Conservation (phyloP, 768 basidiomycete species). For the Crucibulum laeve region DNA sequence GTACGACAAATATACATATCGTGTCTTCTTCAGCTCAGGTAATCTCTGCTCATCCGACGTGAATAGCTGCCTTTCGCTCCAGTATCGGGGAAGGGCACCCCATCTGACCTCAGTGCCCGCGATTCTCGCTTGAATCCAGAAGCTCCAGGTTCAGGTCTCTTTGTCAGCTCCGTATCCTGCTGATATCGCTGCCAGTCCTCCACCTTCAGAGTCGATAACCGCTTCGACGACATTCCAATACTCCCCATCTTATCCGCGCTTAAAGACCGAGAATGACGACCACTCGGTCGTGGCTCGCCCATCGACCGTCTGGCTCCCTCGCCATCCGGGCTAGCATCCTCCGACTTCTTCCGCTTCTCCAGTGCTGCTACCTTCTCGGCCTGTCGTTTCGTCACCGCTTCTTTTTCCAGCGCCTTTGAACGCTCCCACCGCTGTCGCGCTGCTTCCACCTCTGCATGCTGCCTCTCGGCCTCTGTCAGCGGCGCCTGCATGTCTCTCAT, state of each 20-base stretch:
- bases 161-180: constrained; percentile 34
- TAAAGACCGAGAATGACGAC: constrained; percentile 46
- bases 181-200: constrained; percentile 84
- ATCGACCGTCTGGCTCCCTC: constrained; percentile 28
- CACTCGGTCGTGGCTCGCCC: constrained; percentile 29
- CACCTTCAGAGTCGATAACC: constrained; percentile 74
- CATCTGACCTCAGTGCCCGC: constrained; percentile 21
- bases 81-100: constrained; percentile 57
- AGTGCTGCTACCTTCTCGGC: constrained; percentile 61
- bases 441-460: constrained; percentile 69
- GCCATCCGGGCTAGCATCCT: constrained; percentile 35
- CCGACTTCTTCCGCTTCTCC: constrained; percentile 46
- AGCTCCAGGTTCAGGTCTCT: constrained; percentile 6
- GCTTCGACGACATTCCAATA: constrained; percentile 44
- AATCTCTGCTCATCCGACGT: constrained; percentile 30
- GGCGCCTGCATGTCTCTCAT: constrained; percentile 80
- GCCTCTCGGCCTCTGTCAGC: constrained; percentile 74
- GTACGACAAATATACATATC: constrained; percentile 1
- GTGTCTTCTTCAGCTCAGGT: constrained; percentile 25
- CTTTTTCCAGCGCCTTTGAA: constrained; percentile 67
- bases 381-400: constrained; percentile 68
- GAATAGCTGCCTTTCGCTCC: constrained; percentile 14
- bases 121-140: constrained; percentile 28
- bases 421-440: constrained; percentile 83
- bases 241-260: constrained; percentile 60